Conservation (phyloP, 2,329 filamentous ascomycete genomes). For the Talaromyces sp. region DNA sequence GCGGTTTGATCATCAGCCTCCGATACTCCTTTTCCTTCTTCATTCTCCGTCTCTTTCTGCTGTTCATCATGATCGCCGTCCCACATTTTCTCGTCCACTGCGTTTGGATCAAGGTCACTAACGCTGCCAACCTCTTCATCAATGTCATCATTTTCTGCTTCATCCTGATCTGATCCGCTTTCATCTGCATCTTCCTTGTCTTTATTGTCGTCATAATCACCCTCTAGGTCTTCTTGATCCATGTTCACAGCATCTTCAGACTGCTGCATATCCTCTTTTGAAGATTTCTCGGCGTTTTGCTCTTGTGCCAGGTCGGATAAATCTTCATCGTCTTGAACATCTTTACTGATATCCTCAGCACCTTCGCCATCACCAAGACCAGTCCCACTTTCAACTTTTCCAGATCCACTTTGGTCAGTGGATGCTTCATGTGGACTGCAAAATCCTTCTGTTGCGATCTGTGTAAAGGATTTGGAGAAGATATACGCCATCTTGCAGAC, state of each 20-base stretch:
- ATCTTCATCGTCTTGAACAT: slow-evolving; percentile 90
- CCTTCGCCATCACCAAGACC: slow-evolving; percentile 93
- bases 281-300: slow-evolving; percentile 56
- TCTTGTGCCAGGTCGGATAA: slow-evolving; percentile 87
- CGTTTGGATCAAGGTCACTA: slow-evolving; percentile 80
- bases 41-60: slow-evolving; percentile 67
- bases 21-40: slow-evolving; percentile 52
- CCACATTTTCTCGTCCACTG: slow-evolving; percentile 99
- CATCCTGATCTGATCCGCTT: slow-evolving; percentile 56
- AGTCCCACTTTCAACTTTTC: slow-evolving; percentile 83
- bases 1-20: slow-evolving; percentile 55
- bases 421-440: slow-evolving; percentile 83
- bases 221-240: slow-evolving; percentile 85
- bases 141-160: slow-evolving; percentile 63
- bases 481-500: slow-evolving; percentile 70
- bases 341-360: slow-evolving; percentile 95
- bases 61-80: slow-evolving; percentile 72
- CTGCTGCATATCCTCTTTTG: slow-evolving; percentile 39
- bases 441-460: slow-evolving; percentile 80
- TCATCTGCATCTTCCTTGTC: slow-evolving; percentile 46
- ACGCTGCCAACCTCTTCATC: slow-evolving; percentile 89
- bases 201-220: slow-evolving; percentile 63
- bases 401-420: slow-evolving; percentile 62
- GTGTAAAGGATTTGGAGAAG: slow-evolving; percentile 70
- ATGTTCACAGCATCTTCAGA: slow-evolving; percentile 46